phyloP scores from a whole-genome alignment of 306 rosid species.

The Rubus idaeus region DNA sequence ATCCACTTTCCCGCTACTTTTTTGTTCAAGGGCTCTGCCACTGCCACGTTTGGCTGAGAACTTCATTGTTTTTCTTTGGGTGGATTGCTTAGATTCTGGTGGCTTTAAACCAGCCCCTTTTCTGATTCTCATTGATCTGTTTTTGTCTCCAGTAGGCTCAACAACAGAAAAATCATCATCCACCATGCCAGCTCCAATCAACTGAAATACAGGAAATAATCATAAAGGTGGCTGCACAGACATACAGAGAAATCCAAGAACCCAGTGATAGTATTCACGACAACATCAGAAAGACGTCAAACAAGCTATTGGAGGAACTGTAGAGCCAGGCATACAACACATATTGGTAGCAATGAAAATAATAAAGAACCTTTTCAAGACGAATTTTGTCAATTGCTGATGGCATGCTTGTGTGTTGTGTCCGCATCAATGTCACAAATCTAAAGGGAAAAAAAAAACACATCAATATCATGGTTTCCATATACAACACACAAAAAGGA shows the following conservation, averaged over 20 bases:
- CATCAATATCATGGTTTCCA: conserved; percentile 19
- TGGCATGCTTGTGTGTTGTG: conserved; percentile 76
- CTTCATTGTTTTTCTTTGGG: conserved; percentile 38
- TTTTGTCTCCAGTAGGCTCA: conserved; percentile 37
- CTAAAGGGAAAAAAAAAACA: conserved; percentile 40
- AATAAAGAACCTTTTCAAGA: conserved; percentile 62
- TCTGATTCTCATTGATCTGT: conserved; percentile 41
- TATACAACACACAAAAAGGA: neutral
- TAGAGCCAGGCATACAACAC: neutral
- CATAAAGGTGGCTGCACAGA: neutral
- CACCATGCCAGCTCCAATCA: conserved; percentile 61
- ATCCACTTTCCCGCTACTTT: conserved; percentile 40
- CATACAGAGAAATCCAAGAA: neutral
- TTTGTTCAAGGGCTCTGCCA: conserved; percentile 48
- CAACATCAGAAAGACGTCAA: neutral
- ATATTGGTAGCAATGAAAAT: conserved; percentile 16
- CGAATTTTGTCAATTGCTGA: conserved; percentile 70
- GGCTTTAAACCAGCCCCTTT: conserved; percentile 37
- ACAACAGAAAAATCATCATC: conserved; percentile 65
- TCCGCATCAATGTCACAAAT: conserved; percentile 71
- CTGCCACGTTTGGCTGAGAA: conserved; percentile 39
- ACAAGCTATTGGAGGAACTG: neutral
- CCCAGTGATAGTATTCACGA: neutral
- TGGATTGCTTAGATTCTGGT: conserved; percentile 32
- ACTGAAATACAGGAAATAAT: conserved; percentile 40